Percentiles rank a stretch among this genome's conserved stretches.
Evolutionary conservation across 169 alveolate species (phyloP).

Genomic region (Plasmodium relictum): DNA sequence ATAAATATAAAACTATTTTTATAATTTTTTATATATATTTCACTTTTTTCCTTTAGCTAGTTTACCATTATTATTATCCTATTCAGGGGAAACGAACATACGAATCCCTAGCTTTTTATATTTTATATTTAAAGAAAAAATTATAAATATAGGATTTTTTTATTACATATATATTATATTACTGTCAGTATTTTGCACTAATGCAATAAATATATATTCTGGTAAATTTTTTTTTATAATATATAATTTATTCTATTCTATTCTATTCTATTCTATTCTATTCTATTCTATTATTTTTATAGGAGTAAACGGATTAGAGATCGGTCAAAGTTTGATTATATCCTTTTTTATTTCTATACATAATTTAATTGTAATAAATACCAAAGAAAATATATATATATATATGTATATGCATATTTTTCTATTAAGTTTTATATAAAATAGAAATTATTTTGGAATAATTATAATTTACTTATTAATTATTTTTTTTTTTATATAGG

Average conservation of each 20-base stretch:
- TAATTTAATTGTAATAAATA: constrained; percentile 87
- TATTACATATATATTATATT: constrained; percentile 89
- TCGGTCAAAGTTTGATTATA: constrained; percentile 92
- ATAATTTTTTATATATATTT: constrained; percentile 11
- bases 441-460: too few relatives aligned
- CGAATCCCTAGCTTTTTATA: constrained; percentile 86
- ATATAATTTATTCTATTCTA: not conserved
- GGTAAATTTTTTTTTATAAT: constrained; percentile 79
- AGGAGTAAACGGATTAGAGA: constrained; percentile 94
- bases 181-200: constrained; percentile 93
- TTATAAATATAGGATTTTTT: constrained; percentile 89
- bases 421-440: not conserved
- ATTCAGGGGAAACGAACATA: constrained; percentile 91
- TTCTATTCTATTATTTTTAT: constrained; percentile 18
- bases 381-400: not conserved
- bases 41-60: constrained; percentile 63
- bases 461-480: not conserved
- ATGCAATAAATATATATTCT: constrained; percentile 94
- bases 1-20: not conserved
- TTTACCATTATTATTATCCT: constrained; percentile 91
- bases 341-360: constrained; percentile 89
- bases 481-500: constrained; percentile 10
- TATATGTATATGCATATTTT: not conserved
- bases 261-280: not conserved
- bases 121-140: constrained; percentile 80